Evolutionary conservation across 208 protist genomes (phyloP).

Genomic region (Phytomonas sp.): DNA sequence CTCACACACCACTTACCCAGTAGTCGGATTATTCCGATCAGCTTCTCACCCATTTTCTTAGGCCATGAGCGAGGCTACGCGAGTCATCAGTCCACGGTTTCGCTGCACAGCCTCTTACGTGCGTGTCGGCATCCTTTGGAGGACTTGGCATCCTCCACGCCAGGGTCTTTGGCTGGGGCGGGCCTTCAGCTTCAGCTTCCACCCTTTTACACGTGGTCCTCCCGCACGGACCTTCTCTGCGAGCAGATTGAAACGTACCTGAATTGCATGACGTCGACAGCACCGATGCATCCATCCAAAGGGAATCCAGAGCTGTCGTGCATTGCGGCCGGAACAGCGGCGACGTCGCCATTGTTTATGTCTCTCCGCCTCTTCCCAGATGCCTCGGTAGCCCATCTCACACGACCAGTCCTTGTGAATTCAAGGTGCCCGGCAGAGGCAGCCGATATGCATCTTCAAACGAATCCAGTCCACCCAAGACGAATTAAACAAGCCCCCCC

Average conservation of each 20-base stretch:
- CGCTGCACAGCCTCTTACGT: background rate
- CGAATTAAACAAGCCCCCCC: background rate
- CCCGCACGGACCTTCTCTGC: slow-evolving; percentile 14
- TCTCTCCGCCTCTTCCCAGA: slow-evolving; percentile 46
- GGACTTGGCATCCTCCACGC: background rate
- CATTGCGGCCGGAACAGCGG: background rate
- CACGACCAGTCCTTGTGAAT: slow-evolving; percentile 4
- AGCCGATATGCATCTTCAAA: background rate
- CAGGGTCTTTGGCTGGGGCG: slow-evolving; percentile 6
- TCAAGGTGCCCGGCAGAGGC: background rate
- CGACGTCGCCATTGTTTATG: slow-evolving; percentile 20
- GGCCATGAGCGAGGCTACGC: background rate
- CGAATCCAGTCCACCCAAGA: background rate
- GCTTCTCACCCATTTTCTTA: background rate
- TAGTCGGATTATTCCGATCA: background rate
- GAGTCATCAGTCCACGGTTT: background rate
- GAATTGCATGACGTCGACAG: background rate
- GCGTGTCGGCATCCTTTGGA: background rate
- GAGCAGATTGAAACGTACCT: slow-evolving; percentile 20
- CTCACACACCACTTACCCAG: background rate
- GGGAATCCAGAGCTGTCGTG: background rate
- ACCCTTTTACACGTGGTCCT: slow-evolving; percentile 31
- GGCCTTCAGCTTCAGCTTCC: slow-evolving; percentile 39
- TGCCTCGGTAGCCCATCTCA: slow-evolving; percentile 26
- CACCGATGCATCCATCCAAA: background rate